phyloP scores from a whole-genome alignment of 177 flowering plant species.

The Vitis hybrid region DNA sequence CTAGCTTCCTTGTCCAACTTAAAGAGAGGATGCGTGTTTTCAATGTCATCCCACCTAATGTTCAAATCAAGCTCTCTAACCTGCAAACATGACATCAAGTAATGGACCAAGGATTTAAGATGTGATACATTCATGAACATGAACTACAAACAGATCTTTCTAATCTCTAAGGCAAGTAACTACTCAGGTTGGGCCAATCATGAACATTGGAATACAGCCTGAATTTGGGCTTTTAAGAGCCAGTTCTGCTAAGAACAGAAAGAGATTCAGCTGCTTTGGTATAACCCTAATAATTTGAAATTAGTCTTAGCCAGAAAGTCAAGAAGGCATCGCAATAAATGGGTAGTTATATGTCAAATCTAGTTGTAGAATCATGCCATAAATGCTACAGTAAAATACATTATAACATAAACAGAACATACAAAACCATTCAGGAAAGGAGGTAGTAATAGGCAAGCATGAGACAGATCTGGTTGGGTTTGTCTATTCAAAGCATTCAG shows the following conservation, averaged over 20 bases:
- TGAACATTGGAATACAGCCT: neutral
- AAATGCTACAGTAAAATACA: neutral
- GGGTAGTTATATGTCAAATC: too few relatives aligned
- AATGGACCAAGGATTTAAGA: constrained; percentile 5
- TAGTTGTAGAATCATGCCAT: too few relatives aligned
- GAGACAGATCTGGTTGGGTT: neutral
- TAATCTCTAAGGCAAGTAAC: neutral
- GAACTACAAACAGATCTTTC: neutral
- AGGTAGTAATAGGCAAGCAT: neutral
- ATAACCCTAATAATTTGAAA: neutral
- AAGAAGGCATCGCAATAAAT: neutral
- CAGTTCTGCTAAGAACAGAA: neutral
- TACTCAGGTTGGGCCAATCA: neutral
- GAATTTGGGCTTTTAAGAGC: neutral
- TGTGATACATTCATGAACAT: neutral
- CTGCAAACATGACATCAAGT: constrained; percentile 36
- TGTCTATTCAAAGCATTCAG: neutral
- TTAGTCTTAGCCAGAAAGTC: neutral
- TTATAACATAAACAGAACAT: neutral
- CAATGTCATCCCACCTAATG: constrained; percentile 83
- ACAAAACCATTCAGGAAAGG: neutral
- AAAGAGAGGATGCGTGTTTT: constrained; percentile 46
- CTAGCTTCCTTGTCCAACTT: constrained; percentile 55
- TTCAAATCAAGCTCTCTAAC: constrained; percentile 73
- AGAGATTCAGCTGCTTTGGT: neutral